A percentile compares a stretch with the other conserved stretches of the same genome.
These are phyloP conservation scores for Pseudogymnoascus sp. DNA, from an alignment of 2,329 filamentous ascomycete species.

Conservation along the genomic window DNA sequence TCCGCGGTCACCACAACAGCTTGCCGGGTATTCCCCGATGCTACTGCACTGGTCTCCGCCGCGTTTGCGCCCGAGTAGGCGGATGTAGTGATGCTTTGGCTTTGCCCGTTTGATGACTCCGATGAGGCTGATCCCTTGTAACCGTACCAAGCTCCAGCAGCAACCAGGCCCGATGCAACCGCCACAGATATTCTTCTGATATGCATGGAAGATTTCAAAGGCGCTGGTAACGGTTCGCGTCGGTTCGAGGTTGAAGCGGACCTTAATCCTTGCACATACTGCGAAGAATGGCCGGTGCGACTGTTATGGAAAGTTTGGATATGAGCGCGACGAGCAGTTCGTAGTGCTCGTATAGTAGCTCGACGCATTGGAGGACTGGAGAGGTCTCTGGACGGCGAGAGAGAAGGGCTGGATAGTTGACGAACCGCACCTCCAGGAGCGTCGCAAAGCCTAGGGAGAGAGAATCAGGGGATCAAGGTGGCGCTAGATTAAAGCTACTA, in stretches of 20 bases:
- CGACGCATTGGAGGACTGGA: constrained; percentile 56
- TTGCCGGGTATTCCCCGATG: constrained; percentile 45
- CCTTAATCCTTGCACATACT: constrained; percentile 38
- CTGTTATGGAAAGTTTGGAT: constrained; percentile 49
- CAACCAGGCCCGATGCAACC: constrained; percentile 58
- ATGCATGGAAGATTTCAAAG: constrained; percentile 56
- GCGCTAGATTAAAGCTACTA: background rate
- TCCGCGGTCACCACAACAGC: constrained; percentile 85
- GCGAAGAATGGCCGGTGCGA: constrained; percentile 33
- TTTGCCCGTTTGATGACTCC: constrained; percentile 21
- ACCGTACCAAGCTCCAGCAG: constrained; percentile 69
- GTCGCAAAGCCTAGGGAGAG: background rate
- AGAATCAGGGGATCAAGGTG: background rate
- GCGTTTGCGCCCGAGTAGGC: constrained; percentile 17
- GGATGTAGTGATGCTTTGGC: constrained; percentile 18
- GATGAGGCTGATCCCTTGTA: constrained; percentile 40
- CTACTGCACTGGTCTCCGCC: background rate
- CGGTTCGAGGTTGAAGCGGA: constrained; percentile 32
- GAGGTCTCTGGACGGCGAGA: background rate
- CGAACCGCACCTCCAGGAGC: background rate
- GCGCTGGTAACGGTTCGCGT: constrained; percentile 27
- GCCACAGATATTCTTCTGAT: constrained; percentile 59
- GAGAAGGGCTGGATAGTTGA: background rate
- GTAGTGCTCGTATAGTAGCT: constrained; percentile 57
- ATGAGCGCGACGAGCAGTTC: constrained; percentile 57